Conservation (phyloP, 1,284 basidiomycete species). For the Afroboletus lepidellus region DNA sequence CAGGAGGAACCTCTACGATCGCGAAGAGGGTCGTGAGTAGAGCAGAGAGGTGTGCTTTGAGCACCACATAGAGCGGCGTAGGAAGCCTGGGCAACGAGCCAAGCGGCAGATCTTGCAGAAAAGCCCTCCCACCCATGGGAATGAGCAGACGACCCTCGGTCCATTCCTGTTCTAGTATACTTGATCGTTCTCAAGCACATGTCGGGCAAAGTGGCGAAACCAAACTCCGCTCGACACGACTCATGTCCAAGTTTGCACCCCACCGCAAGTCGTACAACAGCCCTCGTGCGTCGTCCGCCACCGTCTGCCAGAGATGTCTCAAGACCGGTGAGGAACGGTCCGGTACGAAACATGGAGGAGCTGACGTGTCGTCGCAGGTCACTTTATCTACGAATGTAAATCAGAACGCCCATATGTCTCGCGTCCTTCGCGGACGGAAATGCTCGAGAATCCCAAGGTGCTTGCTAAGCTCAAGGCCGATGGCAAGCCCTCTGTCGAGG, state of each 20-base stretch:
- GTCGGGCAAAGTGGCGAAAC: neutral
- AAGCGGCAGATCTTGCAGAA: constrained; percentile 43
- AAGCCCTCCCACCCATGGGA: constrained; percentile 68
- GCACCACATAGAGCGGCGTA: constrained; percentile 45
- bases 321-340: constrained; percentile 47
- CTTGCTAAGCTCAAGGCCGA: constrained; percentile 63
- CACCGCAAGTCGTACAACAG: constrained; percentile 58
- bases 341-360: neutral
- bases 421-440: constrained; percentile 73
- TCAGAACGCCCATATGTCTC: constrained; percentile 68
- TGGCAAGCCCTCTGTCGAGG: constrained; percentile 68
- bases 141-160: neutral
- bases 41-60: constrained; percentile 46
- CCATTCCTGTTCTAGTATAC: constrained; percentile 4
- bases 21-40: constrained; percentile 47
- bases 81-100: constrained; percentile 59
- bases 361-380: constrained; percentile 47
- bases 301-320: constrained; percentile 78
- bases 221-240: constrained; percentile 18
- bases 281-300: constrained; percentile 59
- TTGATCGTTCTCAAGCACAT: constrained; percentile 18
- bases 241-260: constrained; percentile 80
- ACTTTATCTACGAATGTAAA: constrained; percentile 81
- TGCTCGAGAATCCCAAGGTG: constrained; percentile 67
- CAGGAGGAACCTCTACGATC: constrained; percentile 51